Evolutionary conservation across 73 alveolate genomes (phyloP).

Genomic region (Paramecium biaurelia): DNA sequence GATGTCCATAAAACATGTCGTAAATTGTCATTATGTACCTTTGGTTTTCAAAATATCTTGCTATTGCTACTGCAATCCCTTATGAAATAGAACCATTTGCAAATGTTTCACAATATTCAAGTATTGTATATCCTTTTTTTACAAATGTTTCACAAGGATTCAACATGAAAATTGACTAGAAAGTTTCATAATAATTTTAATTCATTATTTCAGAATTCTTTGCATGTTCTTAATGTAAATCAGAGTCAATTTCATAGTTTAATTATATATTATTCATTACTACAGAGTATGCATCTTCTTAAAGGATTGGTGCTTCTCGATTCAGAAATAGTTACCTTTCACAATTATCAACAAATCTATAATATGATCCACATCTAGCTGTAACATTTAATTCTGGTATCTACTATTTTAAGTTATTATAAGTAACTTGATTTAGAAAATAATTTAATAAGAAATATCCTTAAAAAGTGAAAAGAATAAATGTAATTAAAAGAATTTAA

Average conservation of each 20-base stretch:
- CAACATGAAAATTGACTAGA: background rate
- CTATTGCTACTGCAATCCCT: slow-evolving; percentile 24
- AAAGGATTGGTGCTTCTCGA: background rate
- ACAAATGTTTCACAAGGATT: background rate
- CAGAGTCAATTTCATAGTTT: background rate
- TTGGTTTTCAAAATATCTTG: background rate
- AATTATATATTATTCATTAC: background rate
- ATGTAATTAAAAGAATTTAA: background rate
- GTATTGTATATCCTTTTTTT: background rate
- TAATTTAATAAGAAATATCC: background rate
- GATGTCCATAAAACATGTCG: slow-evolving; percentile 3
- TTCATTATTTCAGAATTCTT: background rate
- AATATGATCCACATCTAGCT: background rate
- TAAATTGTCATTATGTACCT: background rate
- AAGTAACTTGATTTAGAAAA: background rate
- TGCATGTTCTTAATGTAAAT: background rate
- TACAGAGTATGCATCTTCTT: background rate
- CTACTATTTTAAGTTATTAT: background rate
- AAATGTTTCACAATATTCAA: background rate
- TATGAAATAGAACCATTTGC: background rate
- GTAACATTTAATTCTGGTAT: background rate
- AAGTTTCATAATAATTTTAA: background rate
- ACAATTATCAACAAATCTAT: background rate
- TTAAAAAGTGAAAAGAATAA: background rate
- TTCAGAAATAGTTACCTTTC: background rate